Conservation (phyloP, 2,329 filamentous ascomycete species). For the Eutypa lata region DNA sequence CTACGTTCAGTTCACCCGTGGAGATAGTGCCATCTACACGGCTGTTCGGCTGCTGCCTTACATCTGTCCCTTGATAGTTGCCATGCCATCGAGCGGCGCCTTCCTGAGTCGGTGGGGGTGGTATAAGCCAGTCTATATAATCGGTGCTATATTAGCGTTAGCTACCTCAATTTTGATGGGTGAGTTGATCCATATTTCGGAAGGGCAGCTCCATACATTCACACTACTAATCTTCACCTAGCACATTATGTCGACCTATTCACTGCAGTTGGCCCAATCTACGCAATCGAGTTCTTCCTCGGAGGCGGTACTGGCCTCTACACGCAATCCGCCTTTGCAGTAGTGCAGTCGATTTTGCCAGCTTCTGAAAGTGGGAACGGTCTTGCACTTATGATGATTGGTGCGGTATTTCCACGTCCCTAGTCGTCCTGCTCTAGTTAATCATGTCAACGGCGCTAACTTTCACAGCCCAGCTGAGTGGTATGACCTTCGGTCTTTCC, state of each 20-base stretch:
- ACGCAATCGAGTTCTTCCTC: background rate
- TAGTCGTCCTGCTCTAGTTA: too few species aligned
- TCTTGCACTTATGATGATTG: background rate
- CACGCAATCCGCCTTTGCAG: background rate
- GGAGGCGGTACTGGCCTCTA: background rate
- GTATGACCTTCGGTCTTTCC: background rate
- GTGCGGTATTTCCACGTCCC: too few species aligned
- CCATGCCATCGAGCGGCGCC: background rate
- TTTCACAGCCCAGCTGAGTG: background rate
- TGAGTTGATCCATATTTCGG: background rate
- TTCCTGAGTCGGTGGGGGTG: background rate
- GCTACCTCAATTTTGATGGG: background rate
- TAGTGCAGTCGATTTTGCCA: background rate
- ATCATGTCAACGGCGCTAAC: too few species aligned
- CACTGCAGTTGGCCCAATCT: too few species aligned
- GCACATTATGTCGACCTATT: too few species aligned
- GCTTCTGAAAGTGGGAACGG: background rate
- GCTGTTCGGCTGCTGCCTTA: background rate
- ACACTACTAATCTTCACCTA: too few species aligned
- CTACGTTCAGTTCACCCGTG: conserved; percentile 4
- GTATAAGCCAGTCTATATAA: conserved; percentile 1
- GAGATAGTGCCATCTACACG: background rate
- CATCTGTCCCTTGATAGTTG: background rate
- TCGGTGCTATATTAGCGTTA: background rate
- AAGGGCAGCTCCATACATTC: too few species aligned